Evolutionary conservation across 148 eudicot species (phyloP).

Genomic region (Vaccinium macrocarpon): DNA sequence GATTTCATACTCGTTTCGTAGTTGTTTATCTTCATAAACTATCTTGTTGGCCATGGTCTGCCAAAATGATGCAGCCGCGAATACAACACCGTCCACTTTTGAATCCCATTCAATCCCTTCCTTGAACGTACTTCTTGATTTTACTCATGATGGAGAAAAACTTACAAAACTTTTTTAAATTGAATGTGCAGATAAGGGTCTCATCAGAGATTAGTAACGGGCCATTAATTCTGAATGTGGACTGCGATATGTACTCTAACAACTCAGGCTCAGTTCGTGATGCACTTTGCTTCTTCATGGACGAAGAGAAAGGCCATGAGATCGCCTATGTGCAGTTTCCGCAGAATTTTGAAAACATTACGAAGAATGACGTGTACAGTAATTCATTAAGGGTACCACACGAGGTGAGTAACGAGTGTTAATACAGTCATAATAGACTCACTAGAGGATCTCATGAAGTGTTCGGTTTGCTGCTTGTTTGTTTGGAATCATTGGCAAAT

Average conservation of each 20-base stretch:
- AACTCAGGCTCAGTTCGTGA: slow-evolving; percentile 13
- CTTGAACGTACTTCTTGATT: background rate
- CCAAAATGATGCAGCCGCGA: background rate
- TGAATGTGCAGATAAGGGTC: slow-evolving; percentile 40
- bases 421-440: background rate
- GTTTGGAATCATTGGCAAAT: background rate
- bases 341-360: slow-evolving; percentile 2
- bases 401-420: slow-evolving; percentile 35
- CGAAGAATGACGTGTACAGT: slow-evolving; percentile 25
- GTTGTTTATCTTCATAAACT: background rate
- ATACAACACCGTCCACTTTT: background rate
- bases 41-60: background rate
- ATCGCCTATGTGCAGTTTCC: slow-evolving; percentile 19
- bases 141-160: background rate
- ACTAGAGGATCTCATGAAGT: background rate
- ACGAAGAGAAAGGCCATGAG: slow-evolving; percentile 17
- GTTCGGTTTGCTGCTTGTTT: background rate
- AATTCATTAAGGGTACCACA: slow-evolving; percentile 27
- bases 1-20: background rate
- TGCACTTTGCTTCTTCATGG: slow-evolving; percentile 22
- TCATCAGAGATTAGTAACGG: slow-evolving; percentile 17
- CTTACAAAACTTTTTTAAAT: slow-evolving; percentile 6
- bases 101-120: background rate
- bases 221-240: slow-evolving; percentile 10
- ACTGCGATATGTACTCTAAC: slow-evolving; percentile 21